Conservation (phyloP, 164 flowering plant species). For the Piper betle region DNA sequence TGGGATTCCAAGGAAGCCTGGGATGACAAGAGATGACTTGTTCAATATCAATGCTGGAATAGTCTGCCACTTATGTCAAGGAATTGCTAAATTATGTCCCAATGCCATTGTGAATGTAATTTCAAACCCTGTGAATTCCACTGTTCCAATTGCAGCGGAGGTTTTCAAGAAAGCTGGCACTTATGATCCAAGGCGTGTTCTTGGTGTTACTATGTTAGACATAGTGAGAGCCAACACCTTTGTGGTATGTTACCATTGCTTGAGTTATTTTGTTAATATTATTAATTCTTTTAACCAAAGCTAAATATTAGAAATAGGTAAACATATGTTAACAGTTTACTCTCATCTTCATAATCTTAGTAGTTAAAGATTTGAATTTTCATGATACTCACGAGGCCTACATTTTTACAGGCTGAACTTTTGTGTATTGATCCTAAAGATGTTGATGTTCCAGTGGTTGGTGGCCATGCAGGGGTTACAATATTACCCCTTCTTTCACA, state of each 20-base stretch:
- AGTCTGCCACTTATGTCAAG: slow-evolving; percentile 86
- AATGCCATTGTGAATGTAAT: slow-evolving; percentile 58
- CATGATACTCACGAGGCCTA: not conserved
- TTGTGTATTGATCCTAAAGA: slow-evolving; percentile 50
- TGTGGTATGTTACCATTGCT: slow-evolving; percentile 37
- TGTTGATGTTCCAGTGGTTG: slow-evolving; percentile 52
- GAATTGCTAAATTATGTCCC: slow-evolving; percentile 81
- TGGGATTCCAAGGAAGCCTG: slow-evolving; percentile 97
- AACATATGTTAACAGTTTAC: too few species aligned
- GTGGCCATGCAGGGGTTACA: slow-evolving; percentile 59
- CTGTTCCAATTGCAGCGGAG: slow-evolving; percentile 78
- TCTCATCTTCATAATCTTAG: too few species aligned
- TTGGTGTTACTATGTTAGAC: slow-evolving; percentile 77
- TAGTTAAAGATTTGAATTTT: too few species aligned
- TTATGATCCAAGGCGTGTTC: slow-evolving; percentile 52
- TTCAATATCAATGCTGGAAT: slow-evolving; percentile 98
- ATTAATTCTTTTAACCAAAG: too few species aligned
- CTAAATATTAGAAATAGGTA: too few species aligned
- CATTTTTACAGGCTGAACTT: slow-evolving; percentile 42
- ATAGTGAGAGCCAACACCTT: slow-evolving; percentile 81
- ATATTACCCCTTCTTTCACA: slow-evolving; percentile 53
- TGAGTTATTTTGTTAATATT: too few species aligned
- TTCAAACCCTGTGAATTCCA: slow-evolving; percentile 78
- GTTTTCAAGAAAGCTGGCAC: slow-evolving; percentile 78
- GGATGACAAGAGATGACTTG: slow-evolving; percentile 98